Base-by-base conservation (phyloP, 331 rosid genomes). In the Quercus tomentella region DNA sequence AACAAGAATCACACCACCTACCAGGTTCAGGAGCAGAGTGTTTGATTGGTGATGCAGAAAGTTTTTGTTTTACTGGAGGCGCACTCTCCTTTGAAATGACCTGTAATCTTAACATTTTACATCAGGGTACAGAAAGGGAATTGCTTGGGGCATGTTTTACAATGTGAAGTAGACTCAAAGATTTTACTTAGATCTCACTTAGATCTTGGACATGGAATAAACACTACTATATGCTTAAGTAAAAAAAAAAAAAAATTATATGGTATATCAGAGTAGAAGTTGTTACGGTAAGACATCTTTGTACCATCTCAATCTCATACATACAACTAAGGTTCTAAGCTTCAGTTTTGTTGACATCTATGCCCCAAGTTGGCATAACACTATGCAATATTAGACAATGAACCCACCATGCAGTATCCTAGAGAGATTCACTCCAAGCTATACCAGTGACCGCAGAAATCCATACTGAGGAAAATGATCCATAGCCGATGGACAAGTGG, bases 1-100 rank as follows among this genome's bases (percentile, higher is more conserved):
- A 63, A 60, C 45, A 1, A 45, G 35, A 57, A 65, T 15, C 41
- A 6, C 65, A 28, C 20, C 54, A 68, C 66, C 73, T 80, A 92
- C 97, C 91, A 65, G 68, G 21, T 72, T 5, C 56, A 71, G 87
- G 79, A 72, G 85, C 75, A 56, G 84, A 56, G 67, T n/a, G 74
- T 75, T 66, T 77, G 66, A 55, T 70, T 45, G 80, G 43, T 31
- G 76, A 14, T 65, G 81, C 72, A 16, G 89, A 74, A 62, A 57
- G n/a, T 35, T 68, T 72, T 28, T 65, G 84, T 76, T 81, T 71
- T 30, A 79, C 72, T 33, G 86, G 77, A 86, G 89, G 84, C 26
- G 83, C 91, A 72, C 87, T 65, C 76, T 90, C 93, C 89, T 89
- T 92, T 61, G 91, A 82, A 76, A 94, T 89, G 28, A 92, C 90